A percentile compares a stretch with the other conserved stretches of the same genome.
phyloP scores from a whole-genome alignment of 805 yeast genomes.

The Priceomyces haplophilus region DNA sequence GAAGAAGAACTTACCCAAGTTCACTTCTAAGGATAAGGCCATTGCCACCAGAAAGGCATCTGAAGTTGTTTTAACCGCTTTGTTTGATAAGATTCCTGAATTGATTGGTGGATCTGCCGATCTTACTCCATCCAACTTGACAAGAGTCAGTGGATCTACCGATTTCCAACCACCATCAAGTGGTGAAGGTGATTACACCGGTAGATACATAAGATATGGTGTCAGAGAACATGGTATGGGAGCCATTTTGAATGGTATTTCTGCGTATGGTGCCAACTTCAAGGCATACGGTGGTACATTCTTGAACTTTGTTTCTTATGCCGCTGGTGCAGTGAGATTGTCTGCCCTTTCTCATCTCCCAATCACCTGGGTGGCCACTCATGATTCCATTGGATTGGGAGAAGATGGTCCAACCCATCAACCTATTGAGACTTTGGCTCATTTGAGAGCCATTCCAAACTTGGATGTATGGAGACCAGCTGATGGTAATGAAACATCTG shows the following conservation, averaged over 20 bases:
- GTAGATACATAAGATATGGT: slow-evolving; percentile 96
- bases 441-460: slow-evolving; percentile 82
- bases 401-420: slow-evolving; percentile 95
- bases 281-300: slow-evolving; percentile 96
- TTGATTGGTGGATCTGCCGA: slow-evolving; percentile 98
- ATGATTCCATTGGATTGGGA: slow-evolving; percentile 87
- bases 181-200: slow-evolving; percentile 79
- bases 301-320: slow-evolving; percentile 85
- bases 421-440: slow-evolving; percentile 86
- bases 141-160: slow-evolving; percentile 77
- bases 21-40: slow-evolving; percentile 73
- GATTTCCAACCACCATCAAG: slow-evolving; percentile 90
- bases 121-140: slow-evolving; percentile 93
- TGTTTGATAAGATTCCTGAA: slow-evolving; percentile 74
- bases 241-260: slow-evolving; percentile 95
- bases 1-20: slow-evolving; percentile 74
- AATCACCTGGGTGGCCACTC: slow-evolving; percentile 84
- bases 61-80: slow-evolving; percentile 66
- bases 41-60: slow-evolving; percentile 94
- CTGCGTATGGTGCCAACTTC: slow-evolving; percentile 84
- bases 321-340: slow-evolving; percentile 84
- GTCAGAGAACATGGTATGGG: slow-evolving; percentile 99
- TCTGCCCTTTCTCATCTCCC: slow-evolving; percentile 83
- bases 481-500: slow-evolving; percentile 85
- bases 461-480: slow-evolving; percentile 89